Evolutionary conservation across 2,329 filamentous ascomycete species (phyloP).

Genomic region (Stagonosporopsis vannaccii): DNA sequence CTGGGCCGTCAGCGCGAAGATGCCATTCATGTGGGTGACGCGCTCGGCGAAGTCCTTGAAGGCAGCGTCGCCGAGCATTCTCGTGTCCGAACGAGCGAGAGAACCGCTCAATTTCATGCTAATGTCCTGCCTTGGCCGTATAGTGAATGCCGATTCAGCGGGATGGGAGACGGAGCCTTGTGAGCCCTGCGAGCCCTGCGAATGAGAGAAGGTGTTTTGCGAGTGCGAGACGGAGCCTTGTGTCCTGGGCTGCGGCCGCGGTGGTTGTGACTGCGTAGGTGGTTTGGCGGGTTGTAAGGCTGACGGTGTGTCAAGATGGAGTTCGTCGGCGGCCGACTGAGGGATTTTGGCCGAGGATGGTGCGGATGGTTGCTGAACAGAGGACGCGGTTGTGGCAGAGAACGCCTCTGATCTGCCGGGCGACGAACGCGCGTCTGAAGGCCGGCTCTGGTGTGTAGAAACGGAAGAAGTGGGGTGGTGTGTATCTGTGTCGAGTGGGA

Average conservation of each 20-base stretch:
- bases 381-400: constrained; percentile 23
- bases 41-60: constrained; percentile 73
- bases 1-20: constrained; percentile 82
- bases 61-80: constrained; percentile 54
- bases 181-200: constrained; percentile 2
- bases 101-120: constrained; percentile 18
- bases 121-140: constrained; percentile 29
- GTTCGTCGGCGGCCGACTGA: constrained; percentile 22
- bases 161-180: constrained; percentile 13
- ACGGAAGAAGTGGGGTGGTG: constrained; percentile 33
- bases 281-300: constrained; percentile 8
- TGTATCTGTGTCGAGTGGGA: constrained; percentile 35
- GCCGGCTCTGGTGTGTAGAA: constrained; percentile 38
- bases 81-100: constrained; percentile 44
- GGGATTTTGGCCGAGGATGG: constrained; percentile 20
- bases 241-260: constrained; percentile 7
- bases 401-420: constrained; percentile 33
- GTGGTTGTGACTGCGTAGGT: constrained; percentile 5
- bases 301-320: constrained; percentile 30
- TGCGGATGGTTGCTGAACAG: constrained; percentile 24
- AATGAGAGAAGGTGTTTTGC: not conserved
- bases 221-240: constrained; percentile 12
- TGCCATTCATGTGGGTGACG: constrained; percentile 74
- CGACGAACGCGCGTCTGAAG: constrained; percentile 33
- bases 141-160: constrained; percentile 19